phyloP scores from a whole-genome alignment of 768 basidiomycete genomes.

The Lepiota venenata region DNA sequence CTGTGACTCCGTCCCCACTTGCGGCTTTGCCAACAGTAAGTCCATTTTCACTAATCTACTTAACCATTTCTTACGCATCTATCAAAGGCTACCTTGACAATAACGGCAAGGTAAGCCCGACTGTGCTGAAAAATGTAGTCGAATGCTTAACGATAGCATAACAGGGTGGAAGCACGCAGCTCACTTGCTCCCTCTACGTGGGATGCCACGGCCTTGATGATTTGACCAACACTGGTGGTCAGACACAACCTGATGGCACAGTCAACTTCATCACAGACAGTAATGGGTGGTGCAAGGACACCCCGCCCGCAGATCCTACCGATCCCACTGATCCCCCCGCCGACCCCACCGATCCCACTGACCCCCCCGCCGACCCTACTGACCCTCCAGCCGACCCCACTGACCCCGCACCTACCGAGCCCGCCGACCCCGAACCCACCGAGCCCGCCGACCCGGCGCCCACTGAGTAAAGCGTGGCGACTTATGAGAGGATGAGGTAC shows the following conservation, averaged over 20 bases:
- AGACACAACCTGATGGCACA: constrained; percentile 40
- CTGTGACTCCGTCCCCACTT: constrained; percentile 37
- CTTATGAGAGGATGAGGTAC: too few species aligned
- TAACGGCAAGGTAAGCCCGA: constrained; percentile 36
- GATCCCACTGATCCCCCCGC: background rate
- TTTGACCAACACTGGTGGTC: constrained; percentile 39
- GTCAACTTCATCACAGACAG: constrained; percentile 40
- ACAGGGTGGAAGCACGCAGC: constrained; percentile 37
- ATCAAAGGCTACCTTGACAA: constrained; percentile 40
- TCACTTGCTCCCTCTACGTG: constrained; percentile 43
- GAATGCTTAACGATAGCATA: background rate
- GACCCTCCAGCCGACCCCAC: background rate
- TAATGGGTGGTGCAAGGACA: constrained; percentile 38
- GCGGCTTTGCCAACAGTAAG: constrained; percentile 42
- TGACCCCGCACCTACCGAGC: background rate
- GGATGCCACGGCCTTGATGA: constrained; percentile 32
- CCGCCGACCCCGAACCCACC: background rate
- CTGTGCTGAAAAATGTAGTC: too few species aligned
- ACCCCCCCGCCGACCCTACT: background rate
- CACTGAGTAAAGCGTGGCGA: background rate
- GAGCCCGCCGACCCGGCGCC: background rate
- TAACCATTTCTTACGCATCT: background rate
- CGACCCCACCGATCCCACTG: constrained; percentile 5
- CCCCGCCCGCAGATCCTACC: background rate
- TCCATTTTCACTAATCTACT: constrained; percentile 1